These are phyloP conservation scores for Xylaria grammica DNA, from an alignment of 495 filamentous ascomycete genomes.

Conservation along the genomic window DNA sequence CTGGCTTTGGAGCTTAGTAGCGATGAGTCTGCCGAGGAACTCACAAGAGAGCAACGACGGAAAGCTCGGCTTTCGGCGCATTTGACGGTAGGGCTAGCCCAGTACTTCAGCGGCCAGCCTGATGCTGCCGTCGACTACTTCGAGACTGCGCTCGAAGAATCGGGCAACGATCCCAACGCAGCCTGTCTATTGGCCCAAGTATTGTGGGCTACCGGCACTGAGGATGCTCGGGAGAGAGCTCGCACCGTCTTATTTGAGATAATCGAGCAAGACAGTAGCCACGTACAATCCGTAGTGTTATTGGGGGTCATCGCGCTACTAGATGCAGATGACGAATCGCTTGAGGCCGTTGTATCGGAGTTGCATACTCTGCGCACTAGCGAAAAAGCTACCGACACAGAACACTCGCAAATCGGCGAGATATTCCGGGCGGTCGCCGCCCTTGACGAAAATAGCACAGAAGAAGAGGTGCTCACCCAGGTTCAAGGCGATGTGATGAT, in stretches of 20 bases:
- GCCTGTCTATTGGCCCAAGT: conserved; percentile 88
- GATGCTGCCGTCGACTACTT: conserved; percentile 77
- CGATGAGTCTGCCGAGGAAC: conserved; percentile 60
- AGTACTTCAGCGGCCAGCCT: conserved; percentile 69
- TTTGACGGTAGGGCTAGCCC: conserved; percentile 81
- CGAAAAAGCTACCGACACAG: conserved; percentile 50
- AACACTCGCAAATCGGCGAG: conserved; percentile 55
- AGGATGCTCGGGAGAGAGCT: conserved; percentile 74
- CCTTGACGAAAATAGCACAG: conserved; percentile 37
- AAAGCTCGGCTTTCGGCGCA: conserved; percentile 82
- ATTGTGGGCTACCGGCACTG: conserved; percentile 86
- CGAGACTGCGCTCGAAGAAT: conserved; percentile 79
- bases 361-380: conserved; percentile 71
- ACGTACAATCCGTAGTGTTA: conserved; percentile 77
- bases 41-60: conserved; percentile 57
- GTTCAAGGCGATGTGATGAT: conserved; percentile 76
- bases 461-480: conserved; percentile 52
- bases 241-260: conserved; percentile 79
- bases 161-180: conserved; percentile 77
- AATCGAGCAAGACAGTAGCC: conserved; percentile 71
- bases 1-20: conserved; percentile 72
- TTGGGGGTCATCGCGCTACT: conserved; percentile 83
- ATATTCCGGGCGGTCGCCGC: conserved; percentile 50
- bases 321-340: conserved; percentile 75
- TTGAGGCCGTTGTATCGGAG: conserved; percentile 81